Conservation (phyloP, 768 basidiomycete species). For the Filobasidium wieringae region DNA sequence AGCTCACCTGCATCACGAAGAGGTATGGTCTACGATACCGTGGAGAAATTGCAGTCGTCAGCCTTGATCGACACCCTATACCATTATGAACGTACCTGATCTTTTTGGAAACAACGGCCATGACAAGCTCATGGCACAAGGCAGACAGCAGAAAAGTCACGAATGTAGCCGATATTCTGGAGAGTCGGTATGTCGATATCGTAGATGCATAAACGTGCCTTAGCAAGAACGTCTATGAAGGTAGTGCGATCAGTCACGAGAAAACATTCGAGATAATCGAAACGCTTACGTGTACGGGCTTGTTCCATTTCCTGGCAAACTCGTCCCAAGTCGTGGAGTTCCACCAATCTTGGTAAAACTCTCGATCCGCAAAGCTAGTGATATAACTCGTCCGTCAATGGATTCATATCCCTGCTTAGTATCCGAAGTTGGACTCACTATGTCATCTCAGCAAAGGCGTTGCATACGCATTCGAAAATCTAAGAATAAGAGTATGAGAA, state of each 20-base stretch:
- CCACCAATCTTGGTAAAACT: constrained; percentile 99
- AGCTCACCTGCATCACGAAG: constrained; percentile 57
- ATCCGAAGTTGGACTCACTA: constrained; percentile 44
- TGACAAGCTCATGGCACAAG: constrained; percentile 82
- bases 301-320: constrained; percentile 97
- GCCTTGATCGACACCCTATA: not conserved
- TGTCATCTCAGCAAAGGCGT: constrained; percentile 85
- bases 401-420: not conserved
- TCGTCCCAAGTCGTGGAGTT: constrained; percentile 95
- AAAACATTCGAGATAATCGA: not conserved
- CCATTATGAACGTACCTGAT: constrained; percentile 50
- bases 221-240: constrained; percentile 52
- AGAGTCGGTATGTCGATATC: constrained; percentile 62
- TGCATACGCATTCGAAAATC: constrained; percentile 78
- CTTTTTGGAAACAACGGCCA: constrained; percentile 90
- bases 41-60: not conserved
- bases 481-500: too few species aligned
- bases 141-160: constrained; percentile 86
- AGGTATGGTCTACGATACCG: constrained; percentile 57
- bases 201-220: constrained; percentile 90
- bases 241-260: constrained; percentile 25
- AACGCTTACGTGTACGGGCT: constrained; percentile 59
- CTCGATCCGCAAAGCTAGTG: constrained; percentile 80
- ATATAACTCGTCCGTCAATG: not conserved
- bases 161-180: constrained; percentile 71